Percentiles rank a stretch among this genome's conserved stretches.
Evolutionary conservation across 805 yeast genomes (phyloP).

Genomic region (Wickerhamiella cacticola): DNA sequence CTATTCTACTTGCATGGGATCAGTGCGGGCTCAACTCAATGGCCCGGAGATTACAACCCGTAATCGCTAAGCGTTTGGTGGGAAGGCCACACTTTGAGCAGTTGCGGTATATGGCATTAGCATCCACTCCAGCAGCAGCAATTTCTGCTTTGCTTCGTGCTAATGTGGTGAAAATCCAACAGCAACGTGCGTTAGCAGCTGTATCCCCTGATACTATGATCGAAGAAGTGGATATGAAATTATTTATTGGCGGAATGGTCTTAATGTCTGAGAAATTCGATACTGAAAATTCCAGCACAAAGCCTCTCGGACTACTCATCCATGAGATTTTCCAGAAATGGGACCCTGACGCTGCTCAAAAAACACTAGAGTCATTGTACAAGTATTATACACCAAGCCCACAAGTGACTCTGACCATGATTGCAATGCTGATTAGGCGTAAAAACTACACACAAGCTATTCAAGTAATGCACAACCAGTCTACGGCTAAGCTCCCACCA

Average conservation of each 20-base stretch:
- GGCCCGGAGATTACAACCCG: not conserved
- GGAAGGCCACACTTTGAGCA: slow-evolving; percentile 27
- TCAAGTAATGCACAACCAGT: slow-evolving; percentile 18
- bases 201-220: slow-evolving; percentile 12
- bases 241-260: slow-evolving; percentile 24
- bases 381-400: slow-evolving; percentile 9
- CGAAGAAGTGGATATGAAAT: slow-evolving; percentile 22
- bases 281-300: not conserved
- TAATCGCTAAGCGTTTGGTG: slow-evolving; percentile 15
- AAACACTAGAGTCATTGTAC: slow-evolving; percentile 5
- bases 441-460: slow-evolving; percentile 16
- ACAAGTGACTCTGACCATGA: not conserved
- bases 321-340: slow-evolving; percentile 18
- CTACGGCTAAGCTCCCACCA: slow-evolving; percentile 11
- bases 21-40: not conserved
- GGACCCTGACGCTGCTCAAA: slow-evolving; percentile 13
- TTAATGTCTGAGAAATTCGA: slow-evolving; percentile 21
- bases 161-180: slow-evolving; percentile 13
- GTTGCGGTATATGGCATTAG: slow-evolving; percentile 25
- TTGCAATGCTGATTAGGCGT: slow-evolving; percentile 14
- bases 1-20: slow-evolving; percentile 18
- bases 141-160: slow-evolving; percentile 16
- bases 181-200: not conserved
- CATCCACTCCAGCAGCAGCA: slow-evolving; percentile 18
- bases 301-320: slow-evolving; percentile 7